Evolutionary conservation across 805 yeast species (phyloP), one percentile per base, ranked within the genome.

Genomic region (Pichia cabralensis): DNA sequence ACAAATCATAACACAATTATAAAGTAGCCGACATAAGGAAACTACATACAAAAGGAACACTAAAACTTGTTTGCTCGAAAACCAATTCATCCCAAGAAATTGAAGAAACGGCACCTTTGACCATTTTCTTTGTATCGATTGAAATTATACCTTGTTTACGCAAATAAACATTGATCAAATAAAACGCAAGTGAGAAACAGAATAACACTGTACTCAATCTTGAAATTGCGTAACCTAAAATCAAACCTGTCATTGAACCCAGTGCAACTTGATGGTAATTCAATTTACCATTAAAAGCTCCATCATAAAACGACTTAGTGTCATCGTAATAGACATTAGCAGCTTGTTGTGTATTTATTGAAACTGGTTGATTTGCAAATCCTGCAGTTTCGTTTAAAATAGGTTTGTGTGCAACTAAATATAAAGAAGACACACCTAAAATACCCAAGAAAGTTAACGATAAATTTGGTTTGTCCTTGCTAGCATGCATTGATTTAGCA

Each of bases 191-290:
- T 1, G 74, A 50, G 26, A 71, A 46, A 20, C 69, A 60, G 26
- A 74, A 74, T 22, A 78, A 57, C 20, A 73, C 61, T 14, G 71
- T 60, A 38, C 74, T 65, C 38, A 78, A 57, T 47, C 75, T 75
- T 14, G 84, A 83, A n/a, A 69, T 64, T 22, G 76, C 56, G 16
- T 72, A 60, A 1, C 85, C 85, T 33, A 69, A 44, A 23, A 71
- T 60, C 37, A 76, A 58, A 0, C 85, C 84, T 7, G 73, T 60
- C 48, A 77, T 60, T 1, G 80, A 72, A 6, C 85, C 85, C 38
- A 74, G 55, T 12, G 81, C 66, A 46, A 78, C 58, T 46, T 78
- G 80, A 45, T 69, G 68, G 48, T 77, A 78, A 54, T 73, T 70
- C 42, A 76, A 55, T 36, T 59, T 61, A 0, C 70, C 69, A n/a